These are phyloP conservation scores for Fomitopsis palustris DNA, from an alignment of 1,284 basidiomycete species.

Conservation along the genomic window DNA sequence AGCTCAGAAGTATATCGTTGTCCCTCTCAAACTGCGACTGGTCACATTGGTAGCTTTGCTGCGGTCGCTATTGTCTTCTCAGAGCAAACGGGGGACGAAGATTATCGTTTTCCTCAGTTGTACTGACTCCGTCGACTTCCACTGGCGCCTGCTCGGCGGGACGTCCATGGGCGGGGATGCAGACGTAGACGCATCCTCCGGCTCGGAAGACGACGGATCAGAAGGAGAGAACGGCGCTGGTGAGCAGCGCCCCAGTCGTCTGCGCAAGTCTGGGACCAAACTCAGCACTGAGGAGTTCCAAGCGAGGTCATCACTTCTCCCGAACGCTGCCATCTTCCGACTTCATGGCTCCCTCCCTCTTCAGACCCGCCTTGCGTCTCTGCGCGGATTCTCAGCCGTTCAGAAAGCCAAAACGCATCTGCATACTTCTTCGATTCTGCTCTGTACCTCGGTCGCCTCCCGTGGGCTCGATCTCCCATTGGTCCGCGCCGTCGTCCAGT, in stretches of 20 bases:
- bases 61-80: constrained; percentile 65
- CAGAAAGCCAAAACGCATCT: constrained; percentile 23
- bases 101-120: constrained; percentile 97
- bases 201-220: constrained; percentile 19
- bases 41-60: constrained; percentile 89
- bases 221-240: constrained; percentile 10
- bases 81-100: constrained; percentile 49
- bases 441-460: constrained; percentile 96
- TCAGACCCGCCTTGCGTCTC: constrained; percentile 75
- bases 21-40: constrained; percentile 89
- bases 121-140: constrained; percentile 97
- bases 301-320: constrained; percentile 74
- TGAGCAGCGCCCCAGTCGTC: constrained; percentile 16
- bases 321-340: constrained; percentile 82
- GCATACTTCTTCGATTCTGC: constrained; percentile 62
- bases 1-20: constrained; percentile 90
- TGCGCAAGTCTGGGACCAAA: constrained; percentile 27
- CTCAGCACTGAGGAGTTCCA: constrained; percentile 41
- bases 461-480: constrained; percentile 96
- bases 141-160: constrained; percentile 86
- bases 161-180: constrained; percentile 61
- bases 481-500: constrained; percentile 94
- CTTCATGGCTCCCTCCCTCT: constrained; percentile 92
- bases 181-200: constrained; percentile 10
- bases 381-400: constrained; percentile 74